Evolutionary conservation across 345 rosid genomes (phyloP).

Genomic region (Durio zibethinus): DNA sequence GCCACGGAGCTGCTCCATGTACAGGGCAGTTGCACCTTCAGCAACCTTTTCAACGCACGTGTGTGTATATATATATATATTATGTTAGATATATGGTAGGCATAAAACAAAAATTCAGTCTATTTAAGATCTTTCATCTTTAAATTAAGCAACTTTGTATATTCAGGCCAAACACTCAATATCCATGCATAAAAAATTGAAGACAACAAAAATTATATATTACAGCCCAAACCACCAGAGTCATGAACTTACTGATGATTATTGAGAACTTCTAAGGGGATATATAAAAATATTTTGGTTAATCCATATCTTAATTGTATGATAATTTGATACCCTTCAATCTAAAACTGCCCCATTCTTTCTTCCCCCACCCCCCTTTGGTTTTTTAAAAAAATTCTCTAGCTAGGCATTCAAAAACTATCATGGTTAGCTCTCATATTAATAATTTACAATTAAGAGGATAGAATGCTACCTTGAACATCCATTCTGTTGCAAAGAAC

Average conservation of each 20-base stretch:
- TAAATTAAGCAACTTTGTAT: background rate
- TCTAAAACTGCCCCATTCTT: background rate
- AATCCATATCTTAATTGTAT: too few relatives aligned
- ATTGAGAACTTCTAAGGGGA: too few relatives aligned
- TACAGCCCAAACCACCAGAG: too few relatives aligned
- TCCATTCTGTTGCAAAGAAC: conserved; percentile 97
- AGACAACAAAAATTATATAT: too few relatives aligned
- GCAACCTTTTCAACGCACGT: conserved; percentile 56
- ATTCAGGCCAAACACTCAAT: background rate
- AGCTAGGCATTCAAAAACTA: background rate
- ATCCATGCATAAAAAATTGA: background rate
- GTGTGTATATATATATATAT: too few relatives aligned
- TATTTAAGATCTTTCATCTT: background rate
- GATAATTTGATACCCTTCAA: too few relatives aligned
- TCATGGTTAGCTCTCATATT: background rate
- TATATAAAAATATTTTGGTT: too few relatives aligned
- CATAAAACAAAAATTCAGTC: background rate
- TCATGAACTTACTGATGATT: too few relatives aligned
- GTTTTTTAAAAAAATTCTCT: background rate
- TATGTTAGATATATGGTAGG: background rate
- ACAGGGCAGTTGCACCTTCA: conserved; percentile 88
- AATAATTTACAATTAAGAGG: background rate
- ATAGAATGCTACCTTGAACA: conserved; percentile 76
- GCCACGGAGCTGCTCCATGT: conserved; percentile 92
- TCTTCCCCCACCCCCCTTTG: too few relatives aligned